Evolutionary conservation across 768 basidiomycete genomes (phyloP).

Genomic region (Kwoniella dendrophila): DNA sequence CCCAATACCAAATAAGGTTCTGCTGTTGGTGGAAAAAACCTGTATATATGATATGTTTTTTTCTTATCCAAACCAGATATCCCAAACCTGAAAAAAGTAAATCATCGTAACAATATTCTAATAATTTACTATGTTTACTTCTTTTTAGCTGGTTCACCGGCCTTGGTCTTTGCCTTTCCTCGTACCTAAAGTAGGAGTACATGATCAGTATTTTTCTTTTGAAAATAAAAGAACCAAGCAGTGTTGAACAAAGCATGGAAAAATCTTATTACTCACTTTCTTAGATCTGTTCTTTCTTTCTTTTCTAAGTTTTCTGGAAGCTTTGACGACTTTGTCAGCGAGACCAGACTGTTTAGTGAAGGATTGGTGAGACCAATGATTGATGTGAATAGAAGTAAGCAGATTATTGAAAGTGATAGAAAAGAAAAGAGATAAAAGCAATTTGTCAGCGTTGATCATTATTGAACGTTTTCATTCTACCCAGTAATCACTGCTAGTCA

Average conservation of each 20-base stretch:
- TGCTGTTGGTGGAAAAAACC: too few relatives aligned
- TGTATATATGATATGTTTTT: not conserved
- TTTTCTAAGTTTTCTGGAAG: slow-evolving; percentile 96
- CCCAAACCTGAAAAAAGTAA: slow-evolving; percentile 2
- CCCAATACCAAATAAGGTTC: too few relatives aligned
- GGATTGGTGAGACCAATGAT: not conserved
- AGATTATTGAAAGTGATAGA: not conserved
- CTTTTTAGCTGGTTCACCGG: slow-evolving; percentile 59
- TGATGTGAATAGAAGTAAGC: not conserved
- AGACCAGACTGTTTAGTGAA: slow-evolving; percentile 55
- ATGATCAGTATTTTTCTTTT: too few relatives aligned
- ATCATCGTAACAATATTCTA: not conserved
- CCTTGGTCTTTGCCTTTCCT: slow-evolving; percentile 94
- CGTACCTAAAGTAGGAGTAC: slow-evolving; percentile 65
- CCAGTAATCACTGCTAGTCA: too few relatives aligned
- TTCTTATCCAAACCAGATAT: not conserved
- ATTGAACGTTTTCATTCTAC: not conserved
- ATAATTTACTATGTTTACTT: slow-evolving; percentile 45
- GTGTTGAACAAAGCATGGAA: too few relatives aligned
- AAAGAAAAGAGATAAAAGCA: not conserved
- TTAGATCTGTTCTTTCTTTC: slow-evolving; percentile 99
- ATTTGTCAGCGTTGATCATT: slow-evolving; percentile 4
- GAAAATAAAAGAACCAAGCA: too few relatives aligned
- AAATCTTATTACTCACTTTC: slow-evolving; percentile 81
- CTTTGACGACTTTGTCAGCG: slow-evolving; percentile 76